Conservation (phyloP, 2,329 filamentous ascomycete species). For the Penicillium sp. region DNA sequence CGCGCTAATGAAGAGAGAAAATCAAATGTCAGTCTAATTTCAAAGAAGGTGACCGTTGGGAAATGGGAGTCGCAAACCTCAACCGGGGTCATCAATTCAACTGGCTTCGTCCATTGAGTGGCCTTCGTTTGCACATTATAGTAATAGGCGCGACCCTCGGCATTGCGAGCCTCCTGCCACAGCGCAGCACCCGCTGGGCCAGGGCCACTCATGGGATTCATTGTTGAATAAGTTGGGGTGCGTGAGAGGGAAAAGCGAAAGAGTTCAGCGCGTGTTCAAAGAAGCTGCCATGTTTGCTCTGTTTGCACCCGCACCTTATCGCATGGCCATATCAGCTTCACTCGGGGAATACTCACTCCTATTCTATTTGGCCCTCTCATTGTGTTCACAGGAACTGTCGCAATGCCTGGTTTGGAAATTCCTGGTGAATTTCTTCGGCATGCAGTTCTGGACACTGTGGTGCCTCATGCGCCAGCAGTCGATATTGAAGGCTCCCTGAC, state of each 20-base stretch:
- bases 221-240: constrained; percentile 23
- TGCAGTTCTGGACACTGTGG: constrained; percentile 49
- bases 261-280: constrained; percentile 16
- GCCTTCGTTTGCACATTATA: constrained; percentile 84
- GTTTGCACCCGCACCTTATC: constrained; percentile 29
- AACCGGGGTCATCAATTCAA: constrained; percentile 80
- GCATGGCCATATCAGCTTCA: too few species aligned
- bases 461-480: constrained; percentile 46
- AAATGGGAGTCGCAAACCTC: constrained; percentile 65
- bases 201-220: constrained; percentile 64
- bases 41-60: constrained; percentile 9
- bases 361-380: neutral
- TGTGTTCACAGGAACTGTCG: constrained; percentile 27
- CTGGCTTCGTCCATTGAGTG: constrained; percentile 93
- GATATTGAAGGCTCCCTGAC: constrained; percentile 47
- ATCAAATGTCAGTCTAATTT: constrained; percentile 21
- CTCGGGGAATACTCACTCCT: too few species aligned
- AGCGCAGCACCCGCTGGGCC: constrained; percentile 57
- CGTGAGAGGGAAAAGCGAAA: neutral
- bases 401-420: constrained; percentile 41
- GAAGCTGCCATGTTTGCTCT: constrained; percentile 35
- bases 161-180: constrained; percentile 82
- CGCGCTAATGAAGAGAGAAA: constrained; percentile 60
- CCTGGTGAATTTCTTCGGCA: constrained; percentile 47
- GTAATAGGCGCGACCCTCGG: constrained; percentile 87